Evolutionary conservation across 371 early-diverging fungal genomes (phyloP).

Genomic region (Syncephalis fuscata): DNA sequence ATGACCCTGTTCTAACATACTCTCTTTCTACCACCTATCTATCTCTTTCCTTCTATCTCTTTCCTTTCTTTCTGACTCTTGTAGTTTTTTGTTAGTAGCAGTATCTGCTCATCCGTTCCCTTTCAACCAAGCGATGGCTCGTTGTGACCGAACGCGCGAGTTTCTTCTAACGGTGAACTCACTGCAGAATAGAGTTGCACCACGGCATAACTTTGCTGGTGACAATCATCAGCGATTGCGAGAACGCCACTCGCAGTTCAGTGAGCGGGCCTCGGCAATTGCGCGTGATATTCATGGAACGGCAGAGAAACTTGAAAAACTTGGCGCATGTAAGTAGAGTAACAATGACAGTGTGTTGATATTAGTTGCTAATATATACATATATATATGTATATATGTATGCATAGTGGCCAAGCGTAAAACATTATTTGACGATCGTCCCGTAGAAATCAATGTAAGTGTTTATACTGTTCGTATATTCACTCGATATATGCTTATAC

Average conservation of each 20-base stretch:
- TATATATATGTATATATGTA: neutral
- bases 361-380: slow-evolving; percentile 1
- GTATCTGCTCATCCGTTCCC: no score
- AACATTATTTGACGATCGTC: slow-evolving; percentile 55
- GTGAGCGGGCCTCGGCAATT: slow-evolving; percentile 40
- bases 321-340: slow-evolving; percentile 33
- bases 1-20: no score
- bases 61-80: no score
- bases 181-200: no score
- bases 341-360: neutral
- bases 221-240: no score
- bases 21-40: no score
- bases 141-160: no score
- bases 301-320: slow-evolving; percentile 44
- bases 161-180: no score
- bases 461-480: neutral
- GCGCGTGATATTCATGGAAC: slow-evolving; percentile 40
- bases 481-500: neutral
- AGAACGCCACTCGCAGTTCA: slow-evolving; percentile 20
- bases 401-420: slow-evolving; percentile 49
- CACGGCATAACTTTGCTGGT: no score
- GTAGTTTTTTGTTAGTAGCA: no score
- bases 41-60: no score
- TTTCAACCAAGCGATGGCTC: no score
- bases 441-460: slow-evolving; percentile 50